Evolutionary conservation across 202 grass and related monocot genomes (phyloP).

Genomic region (Digitaria exilis): DNA sequence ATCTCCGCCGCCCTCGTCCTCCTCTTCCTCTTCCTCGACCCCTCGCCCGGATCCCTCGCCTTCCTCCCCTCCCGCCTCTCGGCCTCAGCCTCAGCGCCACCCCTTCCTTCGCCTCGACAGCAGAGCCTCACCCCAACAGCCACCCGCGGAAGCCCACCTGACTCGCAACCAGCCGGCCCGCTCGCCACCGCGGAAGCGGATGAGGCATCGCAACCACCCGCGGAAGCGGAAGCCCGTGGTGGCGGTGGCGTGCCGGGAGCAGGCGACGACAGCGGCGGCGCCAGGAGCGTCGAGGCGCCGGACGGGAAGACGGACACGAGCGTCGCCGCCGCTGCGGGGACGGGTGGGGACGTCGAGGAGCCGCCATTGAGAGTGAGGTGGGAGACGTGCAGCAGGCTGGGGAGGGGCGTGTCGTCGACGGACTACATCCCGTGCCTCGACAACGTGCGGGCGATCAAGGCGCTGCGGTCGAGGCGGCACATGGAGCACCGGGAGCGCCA

Average conservation of each 20-base stretch:
- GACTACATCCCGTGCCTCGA: conserved; percentile 88
- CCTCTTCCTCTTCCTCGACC: conserved; percentile 52
- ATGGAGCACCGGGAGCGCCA: conserved; percentile 98
- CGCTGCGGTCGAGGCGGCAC: conserved; percentile 71
- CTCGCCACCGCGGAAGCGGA: background rate
- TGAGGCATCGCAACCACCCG: background rate
- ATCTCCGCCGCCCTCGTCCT: conserved; percentile 42
- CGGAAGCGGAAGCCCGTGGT: background rate
- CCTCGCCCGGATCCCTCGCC: conserved; percentile 33
- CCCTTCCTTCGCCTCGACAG: conserved; percentile 15
- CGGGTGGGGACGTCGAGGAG: background rate
- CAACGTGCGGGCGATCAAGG: conserved; percentile 87
- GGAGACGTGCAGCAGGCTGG: conserved; percentile 64
- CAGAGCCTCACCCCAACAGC: conserved; percentile 24
- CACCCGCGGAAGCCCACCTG: background rate
- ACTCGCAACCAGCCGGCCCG: background rate
- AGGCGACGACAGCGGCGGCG: background rate
- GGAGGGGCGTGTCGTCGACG: conserved; percentile 54
- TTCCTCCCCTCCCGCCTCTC: conserved; percentile 46
- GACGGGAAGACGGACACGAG: background rate
- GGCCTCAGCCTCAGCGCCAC: conserved; percentile 10
- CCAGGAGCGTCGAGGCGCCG: background rate
- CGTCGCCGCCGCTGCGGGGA: background rate
- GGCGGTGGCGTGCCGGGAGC: background rate
- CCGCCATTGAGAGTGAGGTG: conserved; percentile 54